Evolutionary conservation across 1,139 yeast species (phyloP), one percentile per base, ranked within the genome.

Genomic region (Yamadazyma taylorii): DNA sequence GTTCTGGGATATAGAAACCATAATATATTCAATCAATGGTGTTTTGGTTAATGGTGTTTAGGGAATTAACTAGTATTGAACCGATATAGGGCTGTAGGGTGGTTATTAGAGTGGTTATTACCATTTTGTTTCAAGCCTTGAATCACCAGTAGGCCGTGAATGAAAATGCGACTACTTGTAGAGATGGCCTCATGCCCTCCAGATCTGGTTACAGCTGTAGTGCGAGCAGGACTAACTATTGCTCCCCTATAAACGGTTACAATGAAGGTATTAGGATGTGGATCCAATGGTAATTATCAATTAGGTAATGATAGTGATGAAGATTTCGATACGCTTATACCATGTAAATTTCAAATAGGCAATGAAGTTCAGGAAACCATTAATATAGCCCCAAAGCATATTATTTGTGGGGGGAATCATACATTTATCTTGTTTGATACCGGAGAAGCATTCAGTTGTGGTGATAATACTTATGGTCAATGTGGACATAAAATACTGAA

Each of bases 401-500:
- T 81, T 24, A 73, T 69, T 1, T 79, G 89, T 53, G 97, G 97
- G 3, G 97, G 97, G 0, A 90, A 89, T 52, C 97, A 92, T 56
- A 82, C 96, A 0, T 50, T 87, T 25, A 47, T 88, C 2, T 57
- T 87, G 6, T 55, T 78, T 11, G 65, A 59, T 2, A 60, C 70
- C 36, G 92, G 92, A 0, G 55, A 60, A 0, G 57, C 81, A 0
- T 80, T 61, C 45, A 75, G 78, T 0, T 53, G 78, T 38, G 97
- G 97, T 1, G 78, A 71, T 39, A 83, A 83, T 48, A 43, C 60
- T 0, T 45, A 47, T 24, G 80, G 83, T 2, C 92, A 85, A 53
- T 72, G 81, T 48, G 81, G 76, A 2, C 50, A 46, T 23, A 35
- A 42, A 42, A 24, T 12, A 21, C 36, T 31, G 21, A 40, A 34